Conservation (phyloP, 2,329 filamentous ascomycete species). For the Hymenoscyphus fructigenus region DNA sequence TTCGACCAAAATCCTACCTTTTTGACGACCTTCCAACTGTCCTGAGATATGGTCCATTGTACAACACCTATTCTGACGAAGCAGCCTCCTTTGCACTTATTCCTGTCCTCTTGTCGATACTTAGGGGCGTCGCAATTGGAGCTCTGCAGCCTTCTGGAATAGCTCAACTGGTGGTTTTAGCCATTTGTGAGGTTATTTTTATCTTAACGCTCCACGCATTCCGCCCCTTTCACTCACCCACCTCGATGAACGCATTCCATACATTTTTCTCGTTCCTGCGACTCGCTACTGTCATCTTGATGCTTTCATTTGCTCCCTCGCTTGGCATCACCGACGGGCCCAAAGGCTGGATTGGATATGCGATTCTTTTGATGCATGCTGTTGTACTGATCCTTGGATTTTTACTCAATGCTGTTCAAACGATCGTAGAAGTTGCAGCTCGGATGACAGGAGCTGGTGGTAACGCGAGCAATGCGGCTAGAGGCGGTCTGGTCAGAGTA, state of each 20-base stretch:
- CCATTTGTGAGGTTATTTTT: conserved; percentile 90
- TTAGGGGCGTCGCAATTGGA: conserved; percentile 87
- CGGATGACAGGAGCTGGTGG: conserved; percentile 80
- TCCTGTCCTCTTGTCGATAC: conserved; percentile 78
- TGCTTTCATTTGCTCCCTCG: conserved; percentile 81
- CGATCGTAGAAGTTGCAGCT: conserved; percentile 83
- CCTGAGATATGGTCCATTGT: conserved; percentile 85
- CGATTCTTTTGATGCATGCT: conserved; percentile 82
- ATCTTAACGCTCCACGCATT: conserved; percentile 87
- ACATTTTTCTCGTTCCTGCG: conserved; percentile 78
- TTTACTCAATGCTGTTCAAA: conserved; percentile 88
- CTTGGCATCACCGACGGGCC: conserved; percentile 74
- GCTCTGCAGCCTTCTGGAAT: conserved; percentile 91
- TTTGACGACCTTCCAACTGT: conserved; percentile 93
- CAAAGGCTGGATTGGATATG: conserved; percentile 94
- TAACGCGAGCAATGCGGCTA: conserved; percentile 67
- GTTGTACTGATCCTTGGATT: conserved; percentile 87
- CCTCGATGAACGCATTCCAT: conserved; percentile 97
- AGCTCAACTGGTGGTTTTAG: conserved; percentile 86
- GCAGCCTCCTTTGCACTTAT: conserved; percentile 87
- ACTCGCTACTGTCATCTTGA: conserved; percentile 72
- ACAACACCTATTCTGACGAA: conserved; percentile 96
- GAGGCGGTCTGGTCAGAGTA: conserved; percentile 84
- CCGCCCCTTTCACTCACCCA: conserved; percentile 83
- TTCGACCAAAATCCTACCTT: conserved; percentile 78